These are phyloP conservation scores for Limtongia smithiae DNA, from an alignment of 805 yeast genomes.

Conservation along the genomic window DNA sequence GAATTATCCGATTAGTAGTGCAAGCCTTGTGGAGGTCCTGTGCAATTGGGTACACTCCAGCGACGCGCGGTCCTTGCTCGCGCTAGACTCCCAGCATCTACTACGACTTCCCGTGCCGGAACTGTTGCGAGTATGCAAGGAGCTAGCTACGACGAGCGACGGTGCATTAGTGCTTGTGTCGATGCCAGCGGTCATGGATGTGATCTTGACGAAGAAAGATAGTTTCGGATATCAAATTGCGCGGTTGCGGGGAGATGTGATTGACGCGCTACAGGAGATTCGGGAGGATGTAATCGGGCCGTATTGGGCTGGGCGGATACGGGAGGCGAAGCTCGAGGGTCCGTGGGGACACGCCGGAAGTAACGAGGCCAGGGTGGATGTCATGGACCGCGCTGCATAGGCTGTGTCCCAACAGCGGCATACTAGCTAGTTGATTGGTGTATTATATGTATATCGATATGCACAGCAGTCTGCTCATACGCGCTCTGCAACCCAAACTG, in stretches of 20 bases:
- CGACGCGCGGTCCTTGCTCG: slow-evolving; percentile 6
- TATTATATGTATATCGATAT: neutral
- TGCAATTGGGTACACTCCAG: slow-evolving; percentile 11
- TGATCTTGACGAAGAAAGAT: slow-evolving; percentile 13
- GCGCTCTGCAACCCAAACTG: slow-evolving; percentile 88
- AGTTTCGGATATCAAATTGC: slow-evolving; percentile 17
- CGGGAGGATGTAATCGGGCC: slow-evolving; percentile 21
- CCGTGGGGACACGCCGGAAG: slow-evolving; percentile 18
- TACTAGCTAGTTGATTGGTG: neutral
- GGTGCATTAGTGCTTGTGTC: slow-evolving; percentile 20
- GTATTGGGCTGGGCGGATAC: slow-evolving; percentile 19
- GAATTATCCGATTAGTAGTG: slow-evolving; percentile 9
- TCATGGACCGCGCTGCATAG: slow-evolving; percentile 21
- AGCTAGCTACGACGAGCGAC: slow-evolving; percentile 16
- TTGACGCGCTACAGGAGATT: slow-evolving; percentile 18
- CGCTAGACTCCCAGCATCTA: slow-evolving; percentile 10
- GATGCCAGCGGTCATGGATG: slow-evolving; percentile 29
- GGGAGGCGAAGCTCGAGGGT: slow-evolving; percentile 18
- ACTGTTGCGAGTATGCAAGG: slow-evolving; percentile 14
- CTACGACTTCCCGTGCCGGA: slow-evolving; percentile 24
- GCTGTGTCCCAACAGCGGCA: neutral
- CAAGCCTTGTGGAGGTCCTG: slow-evolving; percentile 9
- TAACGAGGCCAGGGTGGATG: slow-evolving; percentile 18
- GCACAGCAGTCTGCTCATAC: slow-evolving; percentile 41
- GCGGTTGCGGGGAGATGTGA: slow-evolving; percentile 23